Base-by-base conservation (phyloP, 2,329 filamentous ascomycete species). In the Colletotrichum sp. region DNA sequence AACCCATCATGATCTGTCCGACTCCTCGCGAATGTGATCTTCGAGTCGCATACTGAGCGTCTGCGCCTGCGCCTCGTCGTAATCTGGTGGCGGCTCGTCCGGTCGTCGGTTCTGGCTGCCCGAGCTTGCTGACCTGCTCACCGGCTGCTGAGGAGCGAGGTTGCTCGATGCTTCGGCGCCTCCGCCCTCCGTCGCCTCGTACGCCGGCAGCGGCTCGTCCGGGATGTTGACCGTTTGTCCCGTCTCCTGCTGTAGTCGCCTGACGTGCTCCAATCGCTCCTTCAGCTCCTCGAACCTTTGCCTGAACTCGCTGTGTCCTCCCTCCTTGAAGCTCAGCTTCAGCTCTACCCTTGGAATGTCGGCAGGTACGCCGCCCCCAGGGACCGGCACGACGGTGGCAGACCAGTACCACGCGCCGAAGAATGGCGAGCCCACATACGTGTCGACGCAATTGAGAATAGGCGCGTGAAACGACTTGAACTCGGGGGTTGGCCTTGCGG, bases 351-450 rank as follows among this genome's bases (percentile, higher is more conserved):
- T 91, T 21, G 93, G 89, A 75, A 95, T 89, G 27, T 93, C 87
- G 7, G 93, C 85, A 1, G 96, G 94, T 65, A 98, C 94, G 64
- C 95, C 94, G 47, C 97, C 97, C 43, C 94, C 94, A 1, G 93
- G 86, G 29, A 98, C 94, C 3, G 96, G 95, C 78, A 93, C 93
- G 72, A 97, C 91, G 58, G 93, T 86, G 29, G 94, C 93, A 70
- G 92, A 92, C 96, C 96, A 98, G 77, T 94, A 93, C 87, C 98
- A 98, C 6, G 95, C 93, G 24, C 96, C 96, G 82, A 98, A 98
- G 88, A 96, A 98, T 38, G 96, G 96, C 4, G 96, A 94, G 36
- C 93, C 92, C 74, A 97, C 94, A 80, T 94, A 94, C 8, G 94
- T 94, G 83, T 98, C 96, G 83, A 94, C 91, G 58, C 98, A 90